Evolutionary conservation across 2,329 filamentous ascomycete genomes (phyloP).

Genomic region (Fusarium ramigenum): DNA sequence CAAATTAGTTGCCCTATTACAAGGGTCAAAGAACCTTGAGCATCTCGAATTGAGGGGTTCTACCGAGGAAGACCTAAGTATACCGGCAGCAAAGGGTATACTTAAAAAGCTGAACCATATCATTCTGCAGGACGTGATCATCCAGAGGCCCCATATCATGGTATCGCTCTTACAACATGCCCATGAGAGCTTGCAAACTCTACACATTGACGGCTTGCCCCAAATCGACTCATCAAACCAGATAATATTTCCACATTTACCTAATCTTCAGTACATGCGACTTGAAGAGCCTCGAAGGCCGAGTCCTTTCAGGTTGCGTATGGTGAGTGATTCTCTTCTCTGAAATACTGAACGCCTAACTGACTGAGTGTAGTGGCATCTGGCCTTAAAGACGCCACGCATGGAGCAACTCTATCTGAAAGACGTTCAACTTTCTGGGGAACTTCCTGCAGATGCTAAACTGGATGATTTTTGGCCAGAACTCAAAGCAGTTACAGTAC

Average conservation of each 20-base stretch:
- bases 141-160: conserved; percentile 22
- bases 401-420: conserved; percentile 48
- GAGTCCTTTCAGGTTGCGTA: conserved; percentile 25
- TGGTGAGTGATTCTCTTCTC: conserved; percentile 23
- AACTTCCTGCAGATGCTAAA: conserved; percentile 1
- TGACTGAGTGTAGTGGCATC: conserved; percentile 36
- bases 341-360: not conserved
- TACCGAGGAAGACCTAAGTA: conserved; percentile 33
- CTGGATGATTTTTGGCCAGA: conserved; percentile 43
- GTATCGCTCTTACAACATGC: conserved; percentile 34
- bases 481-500: conserved; percentile 45
- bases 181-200: conserved; percentile 34
- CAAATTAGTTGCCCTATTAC: conserved; percentile 43
- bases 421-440: conserved; percentile 37
- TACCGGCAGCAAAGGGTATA: conserved; percentile 24
- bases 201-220: conserved; percentile 40
- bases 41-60: conserved; percentile 33
- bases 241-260: conserved; percentile 35
- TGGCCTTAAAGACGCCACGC: conserved; percentile 42
- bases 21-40: conserved; percentile 42
- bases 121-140: conserved; percentile 34
- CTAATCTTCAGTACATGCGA: conserved; percentile 44
- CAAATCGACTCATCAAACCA: conserved; percentile 12
- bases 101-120: conserved; percentile 37
- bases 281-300: conserved; percentile 39